phyloP scores from a whole-genome alignment of 352 stramenopile genomes.

The Globisporangium nagaii region DNA sequence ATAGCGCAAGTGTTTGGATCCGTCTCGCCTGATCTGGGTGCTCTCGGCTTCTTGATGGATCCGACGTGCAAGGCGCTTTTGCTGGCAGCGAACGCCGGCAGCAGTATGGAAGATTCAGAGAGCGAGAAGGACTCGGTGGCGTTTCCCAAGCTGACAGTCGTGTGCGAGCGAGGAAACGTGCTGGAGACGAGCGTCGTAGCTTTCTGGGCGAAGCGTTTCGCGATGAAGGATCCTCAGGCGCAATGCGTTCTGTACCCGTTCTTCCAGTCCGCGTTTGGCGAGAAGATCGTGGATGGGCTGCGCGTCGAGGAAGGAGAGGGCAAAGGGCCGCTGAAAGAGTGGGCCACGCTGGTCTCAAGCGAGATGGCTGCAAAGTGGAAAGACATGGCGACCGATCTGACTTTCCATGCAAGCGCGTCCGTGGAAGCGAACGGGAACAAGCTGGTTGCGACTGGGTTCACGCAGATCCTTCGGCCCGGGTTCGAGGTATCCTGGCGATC shows the following conservation, averaged over 20 bases:
- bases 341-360: slow-evolving; percentile 41
- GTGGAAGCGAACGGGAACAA: slow-evolving; percentile 45
- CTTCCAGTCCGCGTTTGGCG: slow-evolving; percentile 61
- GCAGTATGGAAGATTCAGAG: not conserved
- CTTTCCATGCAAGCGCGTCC: slow-evolving; percentile 12
- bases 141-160: slow-evolving; percentile 36
- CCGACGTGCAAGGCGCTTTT: slow-evolving; percentile 48
- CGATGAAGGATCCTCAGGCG: slow-evolving; percentile 1
- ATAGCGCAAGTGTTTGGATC: slow-evolving; percentile 21
- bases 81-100: slow-evolving; percentile 16
- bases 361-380: slow-evolving; percentile 46
- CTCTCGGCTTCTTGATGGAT: slow-evolving; percentile 32
- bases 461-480: slow-evolving; percentile 15
- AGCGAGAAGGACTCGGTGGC: not conserved
- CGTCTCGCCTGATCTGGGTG: slow-evolving; percentile 16
- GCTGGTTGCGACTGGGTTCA: slow-evolving; percentile 26
- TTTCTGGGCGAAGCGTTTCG: slow-evolving; percentile 23
- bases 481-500: slow-evolving; percentile 32
- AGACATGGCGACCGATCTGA: slow-evolving; percentile 13
- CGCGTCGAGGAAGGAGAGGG: slow-evolving; percentile 74
- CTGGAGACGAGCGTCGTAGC: slow-evolving; percentile 32
- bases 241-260: slow-evolving; percentile 50
- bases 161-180: slow-evolving; percentile 41
- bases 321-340: slow-evolving; percentile 70
- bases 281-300: slow-evolving; percentile 54